Conservation (phyloP, 495 filamentous ascomycete genomes). For the Lineolata rhizophorae region DNA sequence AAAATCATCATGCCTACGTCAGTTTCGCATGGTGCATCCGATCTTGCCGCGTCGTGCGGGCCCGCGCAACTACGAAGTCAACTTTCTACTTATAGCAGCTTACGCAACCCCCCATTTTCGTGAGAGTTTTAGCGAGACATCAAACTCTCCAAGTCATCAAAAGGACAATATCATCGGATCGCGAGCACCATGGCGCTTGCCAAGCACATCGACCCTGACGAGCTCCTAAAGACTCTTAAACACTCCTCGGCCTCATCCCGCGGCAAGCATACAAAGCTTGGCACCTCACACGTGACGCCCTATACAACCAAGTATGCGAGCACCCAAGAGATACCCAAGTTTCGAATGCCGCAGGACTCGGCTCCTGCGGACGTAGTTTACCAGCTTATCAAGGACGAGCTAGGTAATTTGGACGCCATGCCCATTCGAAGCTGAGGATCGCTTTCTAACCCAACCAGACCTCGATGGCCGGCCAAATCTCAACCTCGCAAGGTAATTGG, state of each 20-base stretch:
- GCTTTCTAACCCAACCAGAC: too few relatives aligned
- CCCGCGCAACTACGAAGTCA: too few relatives aligned
- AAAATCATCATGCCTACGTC: too few relatives aligned
- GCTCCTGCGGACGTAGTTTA: constrained; percentile 40
- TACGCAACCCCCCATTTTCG: too few relatives aligned
- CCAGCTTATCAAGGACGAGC: constrained; percentile 49
- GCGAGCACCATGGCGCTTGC: constrained; percentile 8
- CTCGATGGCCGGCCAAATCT: constrained; percentile 29
- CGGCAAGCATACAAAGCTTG: constrained; percentile 19
- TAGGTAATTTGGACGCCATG: too few relatives aligned
- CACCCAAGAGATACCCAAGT: constrained; percentile 42
- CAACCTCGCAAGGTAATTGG: constrained; percentile 30
- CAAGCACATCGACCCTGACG: constrained; percentile 12
- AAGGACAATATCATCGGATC: too few relatives aligned
- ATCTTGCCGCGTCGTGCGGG: too few relatives aligned
- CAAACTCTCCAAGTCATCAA: constrained; percentile 1
- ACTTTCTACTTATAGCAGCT: too few relatives aligned
- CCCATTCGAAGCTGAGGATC: too few relatives aligned
- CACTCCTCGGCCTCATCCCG: constrained; percentile 19
- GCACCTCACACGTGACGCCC: constrained; percentile 32
- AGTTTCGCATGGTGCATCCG: too few relatives aligned
- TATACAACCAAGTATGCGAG: constrained; percentile 42
- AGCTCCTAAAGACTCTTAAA: constrained; percentile 10
- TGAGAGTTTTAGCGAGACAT: too few relatives aligned
- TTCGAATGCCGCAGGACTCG: constrained; percentile 36